Base-by-base conservation (phyloP, 306 rosid species). In the Lablab purpureus region DNA sequence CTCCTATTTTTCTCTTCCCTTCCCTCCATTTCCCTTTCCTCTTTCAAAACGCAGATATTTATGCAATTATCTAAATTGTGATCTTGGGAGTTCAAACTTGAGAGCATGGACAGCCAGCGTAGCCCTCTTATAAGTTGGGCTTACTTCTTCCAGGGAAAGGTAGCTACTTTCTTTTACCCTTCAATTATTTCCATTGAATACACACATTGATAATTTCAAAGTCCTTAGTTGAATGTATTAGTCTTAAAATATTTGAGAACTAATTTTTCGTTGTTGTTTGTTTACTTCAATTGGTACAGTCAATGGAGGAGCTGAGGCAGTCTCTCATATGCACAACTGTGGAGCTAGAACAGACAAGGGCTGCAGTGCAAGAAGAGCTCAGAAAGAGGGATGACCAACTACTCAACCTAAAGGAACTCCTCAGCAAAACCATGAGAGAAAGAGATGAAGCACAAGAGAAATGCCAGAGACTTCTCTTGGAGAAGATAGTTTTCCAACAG, bases 361-460 rank as follows among this genome's bases (percentile, higher is more conserved):
- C 32, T 9, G 86, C 90, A 67, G 94, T 83, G 3, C 94, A 91
- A 43, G 99, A 93, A 55, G 97, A 93, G 82, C 93, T 95, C 1
- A 84, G 87, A 74, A 95, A 90, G 79, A 93, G 92, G 68, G 98
- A 95, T 50, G 94, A 91, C n/a, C 96, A 93, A 68, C 43, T 96
- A 3, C 17, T 63, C 18, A 84, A 84, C 27, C 93, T 91, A 54
- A 91, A 88, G 72, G 97, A 90, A 70, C 87, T 91, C 32, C 88
- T 91, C 4, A 85, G n/a, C 87, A 91, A 82, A 58, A 81, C 96
- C 85, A 84, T 85, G 10, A 82, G 79, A 75, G 98, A 96, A 62
- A 91, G 91, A 87, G 99, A 96, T 46, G 97, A 96, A 80, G 96
- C 92, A 7, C 92, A 87, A 21, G 94, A 87, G 2, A 91, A 90